phyloP scores from a whole-genome alignment of 768 basidiomycete genomes.

The Phanerochaete carnosa region DNA sequence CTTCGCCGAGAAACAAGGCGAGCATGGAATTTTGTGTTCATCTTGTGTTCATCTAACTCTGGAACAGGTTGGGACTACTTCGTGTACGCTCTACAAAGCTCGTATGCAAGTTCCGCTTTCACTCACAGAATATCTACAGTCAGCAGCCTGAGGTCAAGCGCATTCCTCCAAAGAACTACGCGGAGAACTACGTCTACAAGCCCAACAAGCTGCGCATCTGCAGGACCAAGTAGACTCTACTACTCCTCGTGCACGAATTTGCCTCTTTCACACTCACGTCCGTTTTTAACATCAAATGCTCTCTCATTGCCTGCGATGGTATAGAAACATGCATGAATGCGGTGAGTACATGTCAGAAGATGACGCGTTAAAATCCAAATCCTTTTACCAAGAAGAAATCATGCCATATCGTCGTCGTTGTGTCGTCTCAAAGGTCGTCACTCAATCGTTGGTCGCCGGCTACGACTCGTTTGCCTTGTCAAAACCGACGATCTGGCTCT shows the following conservation, averaged over 20 bases:
- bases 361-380: not conserved
- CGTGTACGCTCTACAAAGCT: slow-evolving; percentile 51
- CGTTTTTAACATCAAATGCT: not conserved
- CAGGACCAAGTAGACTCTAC: slow-evolving; percentile 78
- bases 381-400: not conserved
- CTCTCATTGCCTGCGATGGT: not conserved
- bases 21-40: slow-evolving; percentile 15
- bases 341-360: slow-evolving; percentile 1
- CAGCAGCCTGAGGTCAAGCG: slow-evolving; percentile 48
- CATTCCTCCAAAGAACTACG: slow-evolving; percentile 83
- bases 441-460: not conserved
- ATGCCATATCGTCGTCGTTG: not conserved
- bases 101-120: slow-evolving; percentile 20
- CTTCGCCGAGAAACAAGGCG: slow-evolving; percentile 97
- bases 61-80: slow-evolving; percentile 96
- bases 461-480: slow-evolving; percentile 10
- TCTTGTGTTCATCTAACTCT: not conserved
- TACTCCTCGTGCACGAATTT: not conserved
- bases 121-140: slow-evolving; percentile 37
- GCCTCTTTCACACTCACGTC: not conserved
- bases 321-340: not conserved
- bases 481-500: slow-evolving; percentile 61
- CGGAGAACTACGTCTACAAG: slow-evolving; percentile 89
- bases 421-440: not conserved
- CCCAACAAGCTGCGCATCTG: slow-evolving; percentile 75